These are phyloP conservation scores for Rhizophagus sp. DNA, from an alignment of 192 early-diverging fungal species.

Conservation along the genomic window DNA sequence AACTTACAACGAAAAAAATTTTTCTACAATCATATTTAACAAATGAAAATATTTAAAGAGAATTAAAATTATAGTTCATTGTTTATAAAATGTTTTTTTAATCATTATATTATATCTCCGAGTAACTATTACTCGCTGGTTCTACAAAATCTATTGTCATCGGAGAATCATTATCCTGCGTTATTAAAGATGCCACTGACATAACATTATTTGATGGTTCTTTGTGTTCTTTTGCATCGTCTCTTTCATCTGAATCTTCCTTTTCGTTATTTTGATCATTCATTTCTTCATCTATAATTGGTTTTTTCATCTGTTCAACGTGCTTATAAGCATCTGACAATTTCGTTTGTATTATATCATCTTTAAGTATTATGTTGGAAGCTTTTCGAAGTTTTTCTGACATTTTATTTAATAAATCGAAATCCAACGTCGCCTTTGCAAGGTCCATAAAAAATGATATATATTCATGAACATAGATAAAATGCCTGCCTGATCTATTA, in stretches of 20 bases:
- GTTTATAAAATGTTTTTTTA: too few relatives aligned
- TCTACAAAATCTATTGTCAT: too few relatives aligned
- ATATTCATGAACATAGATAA: conserved; percentile 73
- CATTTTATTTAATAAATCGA: conserved; percentile 5
- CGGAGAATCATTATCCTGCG: conserved; percentile 10
- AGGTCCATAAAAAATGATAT: conserved; percentile 62
- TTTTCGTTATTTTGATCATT: neutral
- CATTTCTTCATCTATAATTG: neutral
- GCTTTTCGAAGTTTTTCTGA: conserved; percentile 8
- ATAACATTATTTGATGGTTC: conserved; percentile 13
- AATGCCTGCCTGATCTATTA: conserved; percentile 70
- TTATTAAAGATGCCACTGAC: conserved; percentile 12
- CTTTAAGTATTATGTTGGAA: conserved; percentile 8
- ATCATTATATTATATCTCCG: too few relatives aligned
- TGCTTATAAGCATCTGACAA: neutral
- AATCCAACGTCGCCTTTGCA: neutral
- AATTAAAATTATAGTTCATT: too few relatives aligned
- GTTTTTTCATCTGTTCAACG: neutral
- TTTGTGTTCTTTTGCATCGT: neutral
- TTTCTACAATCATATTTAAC: too few relatives aligned
- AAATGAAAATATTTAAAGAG: too few relatives aligned
- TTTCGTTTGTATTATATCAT: neutral
- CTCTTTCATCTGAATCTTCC: neutral
- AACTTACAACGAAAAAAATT: too few relatives aligned
- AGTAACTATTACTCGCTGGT: too few relatives aligned